phyloP scores from a whole-genome alignment of 164 flowering plant genomes.

The Pachysandra terminalis region DNA sequence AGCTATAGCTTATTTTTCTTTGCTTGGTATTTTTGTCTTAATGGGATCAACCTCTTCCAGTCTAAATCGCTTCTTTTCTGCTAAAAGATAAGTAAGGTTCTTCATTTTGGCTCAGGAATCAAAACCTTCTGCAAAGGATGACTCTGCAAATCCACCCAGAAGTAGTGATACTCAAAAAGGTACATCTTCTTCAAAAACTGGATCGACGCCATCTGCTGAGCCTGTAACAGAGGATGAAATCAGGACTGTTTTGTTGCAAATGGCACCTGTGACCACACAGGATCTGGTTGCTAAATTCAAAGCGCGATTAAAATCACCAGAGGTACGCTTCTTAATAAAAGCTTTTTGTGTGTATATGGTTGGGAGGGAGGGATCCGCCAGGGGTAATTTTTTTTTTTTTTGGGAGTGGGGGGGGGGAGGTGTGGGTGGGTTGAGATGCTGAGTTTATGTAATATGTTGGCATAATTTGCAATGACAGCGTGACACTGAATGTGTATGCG shows the following conservation, averaged over 20 bases:
- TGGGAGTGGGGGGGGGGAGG: not conserved
- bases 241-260: constrained; percentile 66
- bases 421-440: too few species aligned
- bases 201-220: constrained; percentile 40
- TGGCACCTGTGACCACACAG: constrained; percentile 72
- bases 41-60: not conserved
- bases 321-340: constrained; percentile 41
- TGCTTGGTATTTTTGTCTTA: not conserved
- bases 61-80: not conserved
- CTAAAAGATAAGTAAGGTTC: not conserved
- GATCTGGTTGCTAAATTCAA: constrained; percentile 85
- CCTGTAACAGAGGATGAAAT: constrained; percentile 93
- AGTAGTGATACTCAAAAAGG: constrained; percentile 35
- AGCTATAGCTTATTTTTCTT: not conserved
- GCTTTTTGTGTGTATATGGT: not conserved
- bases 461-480: too few species aligned
- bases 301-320: constrained; percentile 55
- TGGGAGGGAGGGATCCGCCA: too few species aligned
- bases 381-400: not conserved
- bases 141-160: constrained; percentile 35
- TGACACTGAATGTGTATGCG: too few species aligned
- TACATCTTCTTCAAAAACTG: constrained; percentile 34
- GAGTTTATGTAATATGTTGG: too few species aligned
- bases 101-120: constrained; percentile 38
- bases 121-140: constrained; percentile 57